These are phyloP conservation scores for Fusarium transvaalense DNA, from an alignment of 2,329 filamentous ascomycete genomes.

Conservation along the genomic window DNA sequence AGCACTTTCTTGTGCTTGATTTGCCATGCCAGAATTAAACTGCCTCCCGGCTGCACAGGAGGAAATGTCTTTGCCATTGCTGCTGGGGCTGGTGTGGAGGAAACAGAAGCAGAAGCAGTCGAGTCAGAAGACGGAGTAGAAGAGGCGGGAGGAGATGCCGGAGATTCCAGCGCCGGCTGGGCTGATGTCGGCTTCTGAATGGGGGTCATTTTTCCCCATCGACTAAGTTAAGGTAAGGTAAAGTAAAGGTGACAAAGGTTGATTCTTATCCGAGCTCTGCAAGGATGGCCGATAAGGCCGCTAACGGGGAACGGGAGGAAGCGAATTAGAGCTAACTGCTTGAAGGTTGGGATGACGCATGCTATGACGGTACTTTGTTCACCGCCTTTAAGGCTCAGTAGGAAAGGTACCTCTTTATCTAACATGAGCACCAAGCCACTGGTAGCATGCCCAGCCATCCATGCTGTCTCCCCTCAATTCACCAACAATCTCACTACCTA, in stretches of 20 bases:
- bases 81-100: conserved; percentile 15
- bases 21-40: conserved; percentile 96
- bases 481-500: conserved; percentile 33
- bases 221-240: conserved; percentile 17
- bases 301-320: conserved; percentile 40
- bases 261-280: conserved; percentile 32
- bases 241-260: conserved; percentile 36
- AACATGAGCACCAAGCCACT: conserved; percentile 15
- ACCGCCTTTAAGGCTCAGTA: neutral
- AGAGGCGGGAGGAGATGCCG: conserved; percentile 40
- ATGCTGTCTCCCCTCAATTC: conserved; percentile 27
- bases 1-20: conserved; percentile 88
- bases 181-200: conserved; percentile 43
- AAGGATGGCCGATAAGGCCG: conserved; percentile 39
- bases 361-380: conserved; percentile 27
- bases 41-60: conserved; percentile 88
- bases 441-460: conserved; percentile 12
- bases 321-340: conserved; percentile 32
- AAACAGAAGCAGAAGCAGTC: conserved; percentile 17
- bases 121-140: conserved; percentile 28
- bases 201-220: conserved; percentile 44
- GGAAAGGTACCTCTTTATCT: conserved; percentile 35
- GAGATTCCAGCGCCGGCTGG: conserved; percentile 42
- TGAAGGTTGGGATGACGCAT: conserved; percentile 17
- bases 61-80: conserved; percentile 70